These are phyloP conservation scores for Closterium sp. DNA, from an alignment of 139 green algal genomes.

Conservation along the genomic window DNA sequence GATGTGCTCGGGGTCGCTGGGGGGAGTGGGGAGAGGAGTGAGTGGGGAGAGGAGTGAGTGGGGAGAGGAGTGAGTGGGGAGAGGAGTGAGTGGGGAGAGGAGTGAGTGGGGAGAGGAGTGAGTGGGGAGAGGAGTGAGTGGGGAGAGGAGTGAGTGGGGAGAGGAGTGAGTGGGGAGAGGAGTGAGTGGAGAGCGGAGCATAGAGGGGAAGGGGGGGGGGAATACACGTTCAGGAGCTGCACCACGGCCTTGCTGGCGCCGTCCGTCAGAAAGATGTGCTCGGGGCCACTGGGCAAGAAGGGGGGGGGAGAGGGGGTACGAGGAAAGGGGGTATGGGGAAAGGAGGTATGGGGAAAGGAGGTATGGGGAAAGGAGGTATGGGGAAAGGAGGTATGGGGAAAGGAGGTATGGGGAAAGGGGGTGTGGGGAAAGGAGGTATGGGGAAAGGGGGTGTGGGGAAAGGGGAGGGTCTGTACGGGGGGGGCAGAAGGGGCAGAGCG, in stretches of 20 bases:
- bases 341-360: neutral
- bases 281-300: slow-evolving; percentile 51
- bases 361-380: neutral
- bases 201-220: neutral
- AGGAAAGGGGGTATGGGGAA: neutral
- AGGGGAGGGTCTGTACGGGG: neutral
- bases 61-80: neutral
- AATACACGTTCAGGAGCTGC: slow-evolving; percentile 52
- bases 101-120: neutral
- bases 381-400: no score
- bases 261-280: slow-evolving; percentile 86
- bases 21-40: neutral
- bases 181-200: neutral
- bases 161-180: neutral
- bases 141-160: neutral
- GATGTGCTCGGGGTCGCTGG: slow-evolving; percentile 69
- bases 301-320: neutral
- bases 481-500: slow-evolving; percentile 32
- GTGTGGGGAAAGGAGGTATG: neutral
- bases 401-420: no score
- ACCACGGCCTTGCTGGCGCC: slow-evolving; percentile 71
- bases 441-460: neutral
- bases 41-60: neutral
- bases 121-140: neutral
- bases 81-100: neutral